These are phyloP conservation scores for Tricholoma hemisulphureum DNA, from an alignment of 768 basidiomycete species.

Conservation along the genomic window DNA sequence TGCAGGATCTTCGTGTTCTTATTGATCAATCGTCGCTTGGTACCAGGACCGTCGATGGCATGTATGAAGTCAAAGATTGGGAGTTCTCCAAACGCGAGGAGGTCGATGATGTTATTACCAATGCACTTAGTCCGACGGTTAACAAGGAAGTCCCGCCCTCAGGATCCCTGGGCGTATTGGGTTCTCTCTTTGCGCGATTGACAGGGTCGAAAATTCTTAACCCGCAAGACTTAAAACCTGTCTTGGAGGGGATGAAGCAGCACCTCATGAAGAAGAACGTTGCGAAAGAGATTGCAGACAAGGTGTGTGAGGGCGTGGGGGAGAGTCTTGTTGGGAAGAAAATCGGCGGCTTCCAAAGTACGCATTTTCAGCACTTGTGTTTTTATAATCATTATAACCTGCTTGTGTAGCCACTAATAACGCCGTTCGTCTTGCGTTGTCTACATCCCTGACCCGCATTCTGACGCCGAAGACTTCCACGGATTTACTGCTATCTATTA, in stretches of 20 bases:
- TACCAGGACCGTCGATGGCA: constrained; percentile 66
- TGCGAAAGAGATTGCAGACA: constrained; percentile 91
- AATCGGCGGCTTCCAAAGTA: constrained; percentile 87
- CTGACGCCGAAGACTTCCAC: constrained; percentile 96
- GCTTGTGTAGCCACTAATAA: constrained; percentile 65
- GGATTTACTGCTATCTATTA: constrained; percentile 91
- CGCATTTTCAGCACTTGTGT: constrained; percentile 18
- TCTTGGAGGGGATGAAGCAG: constrained; percentile 92
- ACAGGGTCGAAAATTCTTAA: constrained; percentile 84
- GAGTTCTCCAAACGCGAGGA: constrained; percentile 58
- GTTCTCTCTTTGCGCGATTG: constrained; percentile 78
- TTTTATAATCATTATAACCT: constrained; percentile 7
- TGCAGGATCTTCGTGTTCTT: constrained; percentile 57
- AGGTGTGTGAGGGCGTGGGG: constrained; percentile 93
- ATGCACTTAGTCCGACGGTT: constrained; percentile 50
- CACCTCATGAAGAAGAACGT: constrained; percentile 99
- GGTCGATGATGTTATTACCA: constrained; percentile 54
- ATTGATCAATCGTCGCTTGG: constrained; percentile 77
- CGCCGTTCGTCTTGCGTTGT: constrained; percentile 80
- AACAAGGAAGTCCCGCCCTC: constrained; percentile 33
- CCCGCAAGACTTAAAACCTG: constrained; percentile 80
- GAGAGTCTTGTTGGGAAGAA: constrained; percentile 87
- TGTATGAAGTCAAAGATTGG: constrained; percentile 74
- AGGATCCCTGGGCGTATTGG: constrained; percentile 60
- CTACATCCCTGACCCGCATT: constrained; percentile 85